Evolutionary conservation across 164 flowering plant species (phyloP).

Genomic region (Santalum album): DNA sequence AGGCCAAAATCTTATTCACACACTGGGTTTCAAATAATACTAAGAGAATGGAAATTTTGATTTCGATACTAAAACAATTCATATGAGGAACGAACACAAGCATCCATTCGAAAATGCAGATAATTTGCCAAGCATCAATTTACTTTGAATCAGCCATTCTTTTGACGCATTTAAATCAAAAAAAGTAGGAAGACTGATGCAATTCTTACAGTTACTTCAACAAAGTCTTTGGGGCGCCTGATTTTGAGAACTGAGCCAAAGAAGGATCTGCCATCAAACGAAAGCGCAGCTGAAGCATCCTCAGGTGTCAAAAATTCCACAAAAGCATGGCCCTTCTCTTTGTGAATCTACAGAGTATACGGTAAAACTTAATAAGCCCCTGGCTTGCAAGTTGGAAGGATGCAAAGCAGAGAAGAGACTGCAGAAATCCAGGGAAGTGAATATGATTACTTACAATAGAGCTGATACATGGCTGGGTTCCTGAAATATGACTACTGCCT

Average conservation of each 20-base stretch:
- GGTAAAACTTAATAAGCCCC: not conserved
- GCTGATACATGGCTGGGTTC: constrained; percentile 78
- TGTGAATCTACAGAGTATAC: constrained; percentile 45
- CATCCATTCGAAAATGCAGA: no score
- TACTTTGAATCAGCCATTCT: no score
- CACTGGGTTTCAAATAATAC: no score
- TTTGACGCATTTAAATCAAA: not conserved
- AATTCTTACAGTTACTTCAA: constrained; percentile 72
- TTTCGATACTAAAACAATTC: no score
- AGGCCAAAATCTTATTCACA: no score
- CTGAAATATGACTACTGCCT: constrained; percentile 51
- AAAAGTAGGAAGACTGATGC: constrained; percentile 10
- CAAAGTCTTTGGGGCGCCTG: constrained; percentile 82
- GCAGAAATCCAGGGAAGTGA: not conserved
- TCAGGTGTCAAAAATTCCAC: constrained; percentile 92
- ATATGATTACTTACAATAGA: constrained; percentile 58
- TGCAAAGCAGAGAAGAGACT: constrained; percentile 1
- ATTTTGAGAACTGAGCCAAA: constrained; percentile 61
- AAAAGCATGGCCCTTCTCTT: constrained; percentile 80
- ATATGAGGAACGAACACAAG: no score
- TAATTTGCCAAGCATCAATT: no score
- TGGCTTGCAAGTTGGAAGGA: not conserved
- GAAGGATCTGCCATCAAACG: constrained; percentile 62
- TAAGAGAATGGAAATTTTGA: no score
- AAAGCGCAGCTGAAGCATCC: constrained; percentile 83